Evolutionary conservation across 23 red algal species (phyloP), one percentile per base, ranked within the genome.

Genomic region (Gracilaria vermiculophylla): DNA sequence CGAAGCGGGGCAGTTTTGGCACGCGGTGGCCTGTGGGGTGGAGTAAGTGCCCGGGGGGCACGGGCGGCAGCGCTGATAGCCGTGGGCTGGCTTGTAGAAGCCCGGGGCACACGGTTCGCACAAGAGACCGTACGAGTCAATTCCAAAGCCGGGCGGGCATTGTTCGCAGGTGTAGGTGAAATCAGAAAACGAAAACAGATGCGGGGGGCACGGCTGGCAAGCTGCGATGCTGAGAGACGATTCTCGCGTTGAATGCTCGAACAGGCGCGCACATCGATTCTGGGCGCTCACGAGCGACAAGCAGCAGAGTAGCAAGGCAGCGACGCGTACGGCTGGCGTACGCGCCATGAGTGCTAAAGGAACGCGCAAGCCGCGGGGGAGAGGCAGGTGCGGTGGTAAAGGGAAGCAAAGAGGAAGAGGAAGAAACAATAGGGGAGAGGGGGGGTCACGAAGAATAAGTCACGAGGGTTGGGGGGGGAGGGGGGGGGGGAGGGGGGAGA

Each of bases 91-190:
- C 24, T 73, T 73, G 37, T 39, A 47, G 42, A 73, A 73, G 17
- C 67, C 67, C 39, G 67, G 67, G 12, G 19, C 28, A 47, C 67
- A 73, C 11, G 19, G 67, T 48, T 73, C 67, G 37, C 67, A 73
- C 20, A 73, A 20, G 24, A 73, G 67, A 14, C 67, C 67, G 40
- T 73, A 73, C n/a, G 67, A 40, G 28, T 73, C 67, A 20, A 73
- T 24, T 39, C 67, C 67, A 28, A 47, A 73, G 23, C 67, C 67
- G 2, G 36, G 36, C 39, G 67, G 67, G 28, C 67, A 73, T 37
- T 73, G 3, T 13, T 9, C 67, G 20, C 67, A 73, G 24, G 36
- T 42, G 24, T 47, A 73, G 36, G 67, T 11, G 67, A 28, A 6
- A 8, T 42, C 67, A 20, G 39, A 45, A 40, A 73, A 73, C 3